Conservation (phyloP, 2,329 filamentous ascomycete species). For the Diaporthe australafricana region DNA sequence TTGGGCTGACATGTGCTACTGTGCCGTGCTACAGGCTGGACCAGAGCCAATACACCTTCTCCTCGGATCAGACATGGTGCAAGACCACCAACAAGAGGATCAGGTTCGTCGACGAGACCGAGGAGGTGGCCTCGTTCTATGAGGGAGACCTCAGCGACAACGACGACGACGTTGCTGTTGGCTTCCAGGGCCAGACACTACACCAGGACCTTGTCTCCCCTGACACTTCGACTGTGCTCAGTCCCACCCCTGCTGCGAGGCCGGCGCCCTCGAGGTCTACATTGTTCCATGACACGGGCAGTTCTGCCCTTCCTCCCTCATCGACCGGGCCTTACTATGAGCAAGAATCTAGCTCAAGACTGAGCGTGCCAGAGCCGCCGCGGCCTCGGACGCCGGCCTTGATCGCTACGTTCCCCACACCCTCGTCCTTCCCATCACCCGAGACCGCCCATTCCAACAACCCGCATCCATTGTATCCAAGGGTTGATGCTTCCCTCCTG, state of each 20-base stretch:
- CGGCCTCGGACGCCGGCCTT: slow-evolving; percentile 9
- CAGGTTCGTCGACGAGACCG: slow-evolving; percentile 31
- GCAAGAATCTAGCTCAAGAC: slow-evolving; percentile 1
- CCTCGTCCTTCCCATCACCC: slow-evolving; percentile 2
- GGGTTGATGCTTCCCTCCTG: slow-evolving; percentile 11
- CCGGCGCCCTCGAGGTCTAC: neutral
- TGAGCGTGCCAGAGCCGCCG: neutral
- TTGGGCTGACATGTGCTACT: neutral
- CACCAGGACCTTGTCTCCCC: neutral
- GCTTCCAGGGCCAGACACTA: neutral
- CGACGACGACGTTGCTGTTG: neutral
- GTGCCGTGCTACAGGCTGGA: neutral
- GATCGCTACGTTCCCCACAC: slow-evolving; percentile 4
- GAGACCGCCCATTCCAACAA: slow-evolving; percentile 13
- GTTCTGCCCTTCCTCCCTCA: neutral
- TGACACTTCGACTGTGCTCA: neutral
- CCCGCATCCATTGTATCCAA: slow-evolving; percentile 1
- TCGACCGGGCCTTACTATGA: neutral
- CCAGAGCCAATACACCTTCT: slow-evolving; percentile 24
- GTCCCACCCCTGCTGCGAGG: neutral
- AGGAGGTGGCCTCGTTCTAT: slow-evolving; percentile 32
- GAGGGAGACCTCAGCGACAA: slow-evolving; percentile 15
- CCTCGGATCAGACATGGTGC: slow-evolving; percentile 30
- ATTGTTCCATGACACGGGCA: neutral
- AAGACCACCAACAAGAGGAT: slow-evolving; percentile 32